Conservation (phyloP, 2,329 filamentous ascomycete genomes). For the Pleomassaria siparia region DNA sequence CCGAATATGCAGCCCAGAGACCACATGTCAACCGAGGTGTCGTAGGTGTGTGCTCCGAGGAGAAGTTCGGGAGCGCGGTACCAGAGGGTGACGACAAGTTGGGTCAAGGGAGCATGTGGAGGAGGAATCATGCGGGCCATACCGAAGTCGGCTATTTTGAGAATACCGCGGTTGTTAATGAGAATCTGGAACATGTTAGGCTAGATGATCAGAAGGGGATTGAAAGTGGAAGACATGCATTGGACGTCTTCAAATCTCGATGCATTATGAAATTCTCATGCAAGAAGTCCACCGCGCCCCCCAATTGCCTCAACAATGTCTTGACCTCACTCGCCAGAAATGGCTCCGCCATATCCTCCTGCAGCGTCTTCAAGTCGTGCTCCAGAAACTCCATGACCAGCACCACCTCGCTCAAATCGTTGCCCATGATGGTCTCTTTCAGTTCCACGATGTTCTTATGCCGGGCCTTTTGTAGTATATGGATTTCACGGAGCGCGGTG, state of each 20-base stretch:
- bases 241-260: slow-evolving; percentile 42
- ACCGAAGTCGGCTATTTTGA: slow-evolving; percentile 97
- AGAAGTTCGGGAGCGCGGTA: slow-evolving; percentile 91
- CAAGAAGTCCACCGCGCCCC: slow-evolving; percentile 78
- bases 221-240: slow-evolving; percentile 10
- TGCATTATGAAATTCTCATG: slow-evolving; percentile 84
- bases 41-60: slow-evolving; percentile 76
- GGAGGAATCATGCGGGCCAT: slow-evolving; percentile 86
- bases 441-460: slow-evolving; percentile 83
- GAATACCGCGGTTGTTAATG: slow-evolving; percentile 89
- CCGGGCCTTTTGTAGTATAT: slow-evolving; percentile 77
- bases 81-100: slow-evolving; percentile 95
- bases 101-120: slow-evolving; percentile 73
- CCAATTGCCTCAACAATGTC: slow-evolving; percentile 81
- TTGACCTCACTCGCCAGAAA: slow-evolving; percentile 94
- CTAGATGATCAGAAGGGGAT: slow-evolving; percentile 39
- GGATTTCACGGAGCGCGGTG: slow-evolving; percentile 90
- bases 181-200: slow-evolving; percentile 73
- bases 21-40: slow-evolving; percentile 85
- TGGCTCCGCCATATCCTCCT: slow-evolving; percentile 91
- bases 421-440: slow-evolving; percentile 80
- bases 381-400: slow-evolving; percentile 97
- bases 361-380: slow-evolving; percentile 91
- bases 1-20: slow-evolving; percentile 94
- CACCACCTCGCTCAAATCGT: slow-evolving; percentile 59